Evolutionary conservation across 1,139 yeast genomes (phyloP).

Genomic region (Debaryomycetaceae sp.): DNA sequence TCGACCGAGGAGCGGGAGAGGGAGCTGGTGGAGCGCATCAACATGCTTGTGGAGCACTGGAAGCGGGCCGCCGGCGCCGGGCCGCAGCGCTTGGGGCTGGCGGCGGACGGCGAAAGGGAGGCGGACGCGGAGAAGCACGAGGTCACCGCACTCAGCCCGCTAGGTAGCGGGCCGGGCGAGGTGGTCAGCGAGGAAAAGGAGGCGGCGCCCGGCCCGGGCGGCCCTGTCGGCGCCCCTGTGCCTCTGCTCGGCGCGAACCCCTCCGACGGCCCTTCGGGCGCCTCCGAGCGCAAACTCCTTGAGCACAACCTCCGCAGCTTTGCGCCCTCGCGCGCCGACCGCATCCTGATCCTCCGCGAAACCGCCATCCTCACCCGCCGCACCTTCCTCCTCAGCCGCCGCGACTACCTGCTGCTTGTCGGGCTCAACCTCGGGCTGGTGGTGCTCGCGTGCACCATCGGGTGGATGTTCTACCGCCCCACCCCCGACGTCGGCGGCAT

Average conservation of each 20-base stretch:
- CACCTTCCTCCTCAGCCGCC: slow-evolving; percentile 46
- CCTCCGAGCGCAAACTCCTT: no score
- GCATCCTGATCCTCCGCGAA: slow-evolving; percentile 38
- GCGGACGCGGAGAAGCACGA: no score
- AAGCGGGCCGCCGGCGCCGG: no score
- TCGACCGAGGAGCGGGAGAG: slow-evolving; percentile 38
- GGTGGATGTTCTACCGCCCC: slow-evolving; percentile 76
- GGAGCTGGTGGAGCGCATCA: slow-evolving; percentile 41
- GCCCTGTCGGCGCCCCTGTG: no score
- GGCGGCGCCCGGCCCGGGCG: no score
- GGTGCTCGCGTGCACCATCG: slow-evolving; percentile 56
- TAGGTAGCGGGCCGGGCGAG: no score
- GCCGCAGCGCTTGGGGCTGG: no score
- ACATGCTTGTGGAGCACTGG: slow-evolving; percentile 50
- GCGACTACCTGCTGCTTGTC: slow-evolving; percentile 56
- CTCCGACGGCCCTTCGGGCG: no score
- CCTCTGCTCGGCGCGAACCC: no score
- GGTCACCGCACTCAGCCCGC: no score
- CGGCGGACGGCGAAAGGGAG: no score
- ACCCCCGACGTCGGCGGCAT: slow-evolving; percentile 61
- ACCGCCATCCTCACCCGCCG: slow-evolving; percentile 52
- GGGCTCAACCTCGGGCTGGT: slow-evolving; percentile 54
- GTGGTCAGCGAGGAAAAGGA: no score
- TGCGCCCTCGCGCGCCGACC: slow-evolving; percentile 22
- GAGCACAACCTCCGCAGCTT: slow-evolving; percentile 22